Evolutionary conservation across 2,329 filamentous ascomycete genomes (phyloP).

Genomic region (Fusarium caatingaense): DNA sequence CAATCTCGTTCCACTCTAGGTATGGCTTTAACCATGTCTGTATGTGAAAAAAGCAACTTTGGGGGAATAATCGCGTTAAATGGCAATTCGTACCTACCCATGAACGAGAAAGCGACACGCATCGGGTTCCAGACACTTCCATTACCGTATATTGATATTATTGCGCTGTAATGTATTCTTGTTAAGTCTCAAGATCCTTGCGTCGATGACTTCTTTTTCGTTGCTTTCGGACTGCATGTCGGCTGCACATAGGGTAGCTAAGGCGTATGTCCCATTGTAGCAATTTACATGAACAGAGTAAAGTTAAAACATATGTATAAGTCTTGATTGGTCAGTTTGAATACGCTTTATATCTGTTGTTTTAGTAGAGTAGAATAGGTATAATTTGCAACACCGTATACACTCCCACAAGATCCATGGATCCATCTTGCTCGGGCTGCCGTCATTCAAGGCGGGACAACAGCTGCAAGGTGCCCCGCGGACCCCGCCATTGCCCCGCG

Average conservation of each 20-base stretch:
- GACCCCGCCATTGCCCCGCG: slow-evolving; percentile 6
- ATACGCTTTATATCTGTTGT: background rate
- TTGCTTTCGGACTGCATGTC: background rate
- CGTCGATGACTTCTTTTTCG: background rate
- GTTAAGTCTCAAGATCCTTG: background rate
- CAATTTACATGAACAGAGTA: background rate
- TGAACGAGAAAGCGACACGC: background rate
- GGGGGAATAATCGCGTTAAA: background rate
- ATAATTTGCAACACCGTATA: background rate
- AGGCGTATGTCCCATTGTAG: background rate
- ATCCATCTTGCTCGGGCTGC: background rate
- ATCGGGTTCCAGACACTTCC: background rate
- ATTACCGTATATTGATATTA: background rate
- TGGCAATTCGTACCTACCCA: background rate
- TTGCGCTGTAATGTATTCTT: background rate
- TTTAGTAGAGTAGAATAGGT: background rate
- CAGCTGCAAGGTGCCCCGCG: background rate
- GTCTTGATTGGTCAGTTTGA: background rate
- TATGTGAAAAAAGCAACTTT: background rate
- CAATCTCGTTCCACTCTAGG: background rate
- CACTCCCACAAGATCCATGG: background rate
- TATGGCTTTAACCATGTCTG: background rate
- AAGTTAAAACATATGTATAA: background rate
- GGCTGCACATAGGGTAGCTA: background rate
- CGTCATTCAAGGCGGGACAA: background rate